Percentiles rank a stretch among this genome's conserved stretches.
These are phyloP conservation scores for Baorangia bicolor DNA, from an alignment of 768 basidiomycete species.

Conservation along the genomic window DNA sequence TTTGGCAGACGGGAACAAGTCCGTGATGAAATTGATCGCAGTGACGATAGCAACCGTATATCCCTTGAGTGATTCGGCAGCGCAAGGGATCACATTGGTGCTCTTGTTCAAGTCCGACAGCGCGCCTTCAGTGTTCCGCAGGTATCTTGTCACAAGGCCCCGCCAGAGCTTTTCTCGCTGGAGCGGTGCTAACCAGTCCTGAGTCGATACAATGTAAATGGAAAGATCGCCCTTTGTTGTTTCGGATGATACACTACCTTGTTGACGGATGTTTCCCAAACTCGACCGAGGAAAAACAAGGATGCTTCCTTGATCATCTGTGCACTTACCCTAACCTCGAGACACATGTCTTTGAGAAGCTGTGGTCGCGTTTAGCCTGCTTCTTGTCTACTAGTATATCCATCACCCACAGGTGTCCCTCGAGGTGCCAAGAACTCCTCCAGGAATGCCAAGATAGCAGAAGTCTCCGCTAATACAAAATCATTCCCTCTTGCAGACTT, in stretches of 20 bases:
- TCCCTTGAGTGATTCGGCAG: constrained; percentile 12
- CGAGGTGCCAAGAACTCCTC: constrained; percentile 19
- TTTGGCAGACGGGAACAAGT: constrained; percentile 21
- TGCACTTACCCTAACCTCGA: constrained; percentile 13
- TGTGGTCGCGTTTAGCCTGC: constrained; percentile 3
- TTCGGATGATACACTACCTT: constrained; percentile 9
- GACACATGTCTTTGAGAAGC: constrained; percentile 18
- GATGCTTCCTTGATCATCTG: constrained; percentile 28
- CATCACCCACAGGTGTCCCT: constrained; percentile 14
- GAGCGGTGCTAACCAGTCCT: constrained; percentile 24
- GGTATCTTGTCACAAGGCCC: constrained; percentile 17
- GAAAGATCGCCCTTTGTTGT: background rate
- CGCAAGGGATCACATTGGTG: constrained; percentile 11
- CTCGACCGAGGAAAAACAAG: constrained; percentile 19
- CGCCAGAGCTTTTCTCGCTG: constrained; percentile 23
- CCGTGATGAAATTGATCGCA: constrained; percentile 21
- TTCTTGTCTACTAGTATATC: background rate
- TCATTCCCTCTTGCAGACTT: constrained; percentile 7
- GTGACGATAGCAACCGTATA: constrained; percentile 17
- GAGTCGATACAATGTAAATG: background rate
- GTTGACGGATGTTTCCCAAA: background rate
- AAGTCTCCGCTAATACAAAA: constrained; percentile 24
- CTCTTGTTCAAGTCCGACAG: constrained; percentile 11
- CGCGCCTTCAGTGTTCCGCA: constrained; percentile 24
- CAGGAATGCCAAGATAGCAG: constrained; percentile 24